These are phyloP conservation scores for Botrytis fabae DNA, from an alignment of 2,329 filamentous ascomycete species.

Conservation along the genomic window DNA sequence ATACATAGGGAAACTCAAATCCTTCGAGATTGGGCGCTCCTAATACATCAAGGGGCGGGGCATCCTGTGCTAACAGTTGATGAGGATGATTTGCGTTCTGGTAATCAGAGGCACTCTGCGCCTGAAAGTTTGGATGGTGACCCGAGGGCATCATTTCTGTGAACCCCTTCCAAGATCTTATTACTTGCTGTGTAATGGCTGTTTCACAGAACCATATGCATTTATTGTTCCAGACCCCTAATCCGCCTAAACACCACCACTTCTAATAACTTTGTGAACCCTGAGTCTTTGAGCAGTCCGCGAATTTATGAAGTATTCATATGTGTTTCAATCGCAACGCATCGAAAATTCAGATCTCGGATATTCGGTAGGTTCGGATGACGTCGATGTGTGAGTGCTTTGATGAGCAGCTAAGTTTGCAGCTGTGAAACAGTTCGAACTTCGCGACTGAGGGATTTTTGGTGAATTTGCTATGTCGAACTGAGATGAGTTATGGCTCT, in stretches of 20 bases:
- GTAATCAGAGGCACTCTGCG: constrained; percentile 15
- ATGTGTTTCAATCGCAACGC: not conserved
- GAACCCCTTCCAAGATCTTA: not conserved
- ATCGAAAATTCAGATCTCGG: not conserved
- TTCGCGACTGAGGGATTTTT: not conserved
- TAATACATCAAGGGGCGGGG: constrained; percentile 34
- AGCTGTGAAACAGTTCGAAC: not conserved
- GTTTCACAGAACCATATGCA: constrained; percentile 11
- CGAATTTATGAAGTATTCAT: not conserved
- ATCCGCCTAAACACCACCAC: constrained; percentile 26
- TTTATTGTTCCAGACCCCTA: constrained; percentile 4
- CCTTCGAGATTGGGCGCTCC: constrained; percentile 48
- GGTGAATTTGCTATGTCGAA: not conserved
- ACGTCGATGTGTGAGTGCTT: constrained; percentile 1
- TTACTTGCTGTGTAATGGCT: not conserved
- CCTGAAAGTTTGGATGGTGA: constrained; percentile 10
- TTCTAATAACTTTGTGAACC: not conserved
- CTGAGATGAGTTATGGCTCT: not conserved
- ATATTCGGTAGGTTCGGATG: constrained; percentile 5
- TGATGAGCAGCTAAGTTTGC: not conserved
- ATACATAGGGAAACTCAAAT: constrained; percentile 53
- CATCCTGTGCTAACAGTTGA: constrained; percentile 19
- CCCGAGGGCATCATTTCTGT: constrained; percentile 14
- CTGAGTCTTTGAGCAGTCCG: not conserved
- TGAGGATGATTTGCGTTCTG: constrained; percentile 6